phyloP scores from a whole-genome alignment of 371 early-diverging fungal genomes.

The Apophysomyces trapeziformis region DNA sequence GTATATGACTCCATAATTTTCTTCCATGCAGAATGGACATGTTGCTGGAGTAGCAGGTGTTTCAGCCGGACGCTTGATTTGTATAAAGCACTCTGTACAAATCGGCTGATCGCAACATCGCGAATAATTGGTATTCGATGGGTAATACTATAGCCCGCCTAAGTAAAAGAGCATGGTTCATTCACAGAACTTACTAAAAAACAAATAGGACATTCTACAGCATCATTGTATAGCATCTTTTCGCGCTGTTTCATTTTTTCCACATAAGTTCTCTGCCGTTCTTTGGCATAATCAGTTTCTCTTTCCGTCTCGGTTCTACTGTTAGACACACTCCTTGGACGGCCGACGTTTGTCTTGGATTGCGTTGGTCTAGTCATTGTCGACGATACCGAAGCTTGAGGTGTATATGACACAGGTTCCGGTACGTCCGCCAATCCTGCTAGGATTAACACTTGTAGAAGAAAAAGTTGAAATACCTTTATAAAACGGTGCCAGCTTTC shows the following conservation, averaged over 20 bases:
- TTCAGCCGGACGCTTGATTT: conserved; percentile 79
- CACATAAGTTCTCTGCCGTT: conserved; percentile 20
- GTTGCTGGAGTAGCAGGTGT: conserved; percentile 62
- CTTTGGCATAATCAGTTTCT: neutral
- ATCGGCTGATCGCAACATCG: conserved; percentile 94
- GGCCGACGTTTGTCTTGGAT: conserved; percentile 7
- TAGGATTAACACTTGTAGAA: neutral
- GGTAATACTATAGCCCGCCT: conserved; percentile 73
- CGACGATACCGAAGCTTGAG: conserved; percentile 30
- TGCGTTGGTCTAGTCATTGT: conserved; percentile 6
- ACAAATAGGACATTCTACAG: conserved; percentile 93
- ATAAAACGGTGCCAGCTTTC: conserved; percentile 7
- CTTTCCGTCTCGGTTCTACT: conserved; percentile 17
- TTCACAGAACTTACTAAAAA: conserved; percentile 68
- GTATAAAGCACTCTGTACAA: conserved; percentile 93
- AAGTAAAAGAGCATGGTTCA: neutral
- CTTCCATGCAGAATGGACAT: conserved; percentile 90
- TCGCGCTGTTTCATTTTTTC: conserved; percentile 16
- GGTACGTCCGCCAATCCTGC: conserved; percentile 37
- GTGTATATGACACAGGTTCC: conserved; percentile 32
- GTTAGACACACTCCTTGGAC: conserved; percentile 43
- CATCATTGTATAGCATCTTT: conserved; percentile 45
- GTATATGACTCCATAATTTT: conserved; percentile 86
- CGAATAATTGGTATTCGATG: conserved; percentile 87
- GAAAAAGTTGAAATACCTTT: conserved; percentile 11